Percentiles rank a stretch among this genome's conserved stretches.
These are phyloP conservation scores for Xylaria sp. DNA, from an alignment of 495 filamentous ascomycete genomes.

Conservation along the genomic window DNA sequence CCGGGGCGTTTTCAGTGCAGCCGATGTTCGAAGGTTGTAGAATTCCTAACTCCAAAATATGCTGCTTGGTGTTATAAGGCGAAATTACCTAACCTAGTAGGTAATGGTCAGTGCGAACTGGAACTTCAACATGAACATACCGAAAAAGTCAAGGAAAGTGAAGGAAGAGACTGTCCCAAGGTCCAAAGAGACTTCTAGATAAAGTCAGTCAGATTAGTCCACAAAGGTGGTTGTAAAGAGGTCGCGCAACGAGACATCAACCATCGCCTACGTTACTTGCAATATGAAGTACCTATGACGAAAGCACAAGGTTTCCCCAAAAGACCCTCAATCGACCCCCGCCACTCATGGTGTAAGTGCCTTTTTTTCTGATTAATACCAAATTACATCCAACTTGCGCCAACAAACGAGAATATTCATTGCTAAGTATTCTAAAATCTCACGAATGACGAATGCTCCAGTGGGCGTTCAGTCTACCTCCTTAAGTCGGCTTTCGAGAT, in stretches of 20 bases:
- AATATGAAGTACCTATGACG: constrained; percentile 19
- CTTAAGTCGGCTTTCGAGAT: neutral
- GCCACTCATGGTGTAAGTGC: neutral
- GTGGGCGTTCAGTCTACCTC: neutral
- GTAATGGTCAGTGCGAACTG: neutral
- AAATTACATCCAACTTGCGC: neutral
- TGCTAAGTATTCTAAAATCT: neutral
- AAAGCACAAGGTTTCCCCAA: neutral
- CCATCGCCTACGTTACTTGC: neutral
- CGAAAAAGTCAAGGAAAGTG: neutral
- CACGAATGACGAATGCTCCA: neutral
- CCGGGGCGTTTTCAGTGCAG: neutral
- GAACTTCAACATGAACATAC: neutral
- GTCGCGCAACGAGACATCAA: too few species aligned
- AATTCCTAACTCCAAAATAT: neutral
- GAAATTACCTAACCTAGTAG: neutral
- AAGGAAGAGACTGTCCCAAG: constrained; percentile 8
- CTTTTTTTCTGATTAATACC: neutral
- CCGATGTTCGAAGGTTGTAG: neutral
- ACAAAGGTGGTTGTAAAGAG: too few species aligned
- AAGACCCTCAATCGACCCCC: neutral
- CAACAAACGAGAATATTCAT: too few species aligned
- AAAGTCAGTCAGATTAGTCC: too few species aligned
- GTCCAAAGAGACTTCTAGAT: too few species aligned
- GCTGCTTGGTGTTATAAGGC: neutral